Base-by-base conservation (phyloP, 2,329 filamentous ascomycete genomes). In the Pyrenophora tritici-repentis region DNA sequence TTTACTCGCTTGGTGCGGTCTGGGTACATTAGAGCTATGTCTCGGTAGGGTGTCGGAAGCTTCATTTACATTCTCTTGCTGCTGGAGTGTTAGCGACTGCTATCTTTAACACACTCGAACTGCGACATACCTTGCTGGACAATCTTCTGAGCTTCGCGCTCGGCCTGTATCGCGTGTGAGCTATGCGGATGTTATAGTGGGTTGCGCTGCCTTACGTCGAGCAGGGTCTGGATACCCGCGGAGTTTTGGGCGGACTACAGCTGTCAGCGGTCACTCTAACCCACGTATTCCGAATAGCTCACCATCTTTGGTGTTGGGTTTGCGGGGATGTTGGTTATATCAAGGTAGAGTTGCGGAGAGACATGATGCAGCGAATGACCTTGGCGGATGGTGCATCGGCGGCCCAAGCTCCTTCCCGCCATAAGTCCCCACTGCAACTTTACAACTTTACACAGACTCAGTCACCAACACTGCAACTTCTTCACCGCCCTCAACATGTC, bases 91-190 rank as follows among this genome's bases (percentile, higher is more conserved):
- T 62, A 72, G 59, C 16, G 7, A 32, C 22, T 17, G 34, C 29
- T 41, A 12, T 10, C 12, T n/a, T 2, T 3, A 39, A 2, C 8
- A 14, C n/a, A 6, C 6, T 2, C n/a, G 20, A 2, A 14, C 7
- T 29, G 16, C 4, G 10, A 74, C 79, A 55, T 76, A 95, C 93
- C 90, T 84, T 94, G 91, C 77, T 97, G 93, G 51, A 99, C 92
- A 75, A 99, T 99, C 84, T 97, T 97, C 79, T 96, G 93, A 56
- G 94, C 94, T 77, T 97, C 93, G 78, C 91, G 89, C 84, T 99
- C 94, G 68, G 94, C 92, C 93, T 97, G 65, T 63, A 47, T 60
- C 46, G 34, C 58, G 48, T 57, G 70, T 81, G 62, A 80, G 75
- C 72, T 68, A 55, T 36, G 38, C 49, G 47, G 44, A 42, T 48